A percentile compares a stretch with the other conserved stretches of the same genome.
Evolutionary conservation across 176 grass and related monocot genomes (phyloP).

Genomic region (Thalia dealbata): DNA sequence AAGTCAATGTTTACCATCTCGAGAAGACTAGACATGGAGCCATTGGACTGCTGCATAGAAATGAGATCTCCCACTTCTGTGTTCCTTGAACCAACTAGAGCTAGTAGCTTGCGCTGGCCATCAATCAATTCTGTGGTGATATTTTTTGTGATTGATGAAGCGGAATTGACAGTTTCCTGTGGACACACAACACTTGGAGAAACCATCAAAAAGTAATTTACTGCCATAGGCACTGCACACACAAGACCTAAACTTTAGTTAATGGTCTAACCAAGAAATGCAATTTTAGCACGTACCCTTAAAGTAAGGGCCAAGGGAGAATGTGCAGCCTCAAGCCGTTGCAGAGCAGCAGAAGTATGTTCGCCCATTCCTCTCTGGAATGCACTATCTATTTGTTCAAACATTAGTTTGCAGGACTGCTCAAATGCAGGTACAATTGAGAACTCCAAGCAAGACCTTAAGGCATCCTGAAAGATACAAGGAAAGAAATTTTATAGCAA

Average conservation of each 20-base stretch:
- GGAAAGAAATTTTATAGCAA: neutral
- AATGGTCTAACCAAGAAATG: neutral
- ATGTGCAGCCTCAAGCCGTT: conserved; percentile 55
- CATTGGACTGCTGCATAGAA: conserved; percentile 48
- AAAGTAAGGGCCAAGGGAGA: conserved; percentile 76
- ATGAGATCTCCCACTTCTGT: conserved; percentile 24
- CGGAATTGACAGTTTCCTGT: conserved; percentile 74
- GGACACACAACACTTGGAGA: neutral
- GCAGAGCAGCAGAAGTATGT: conserved; percentile 52
- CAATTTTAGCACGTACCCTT: conserved; percentile 32
- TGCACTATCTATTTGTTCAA: conserved; percentile 66
- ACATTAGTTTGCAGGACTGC: conserved; percentile 73
- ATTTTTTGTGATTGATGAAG: conserved; percentile 55
- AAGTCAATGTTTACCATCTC: conserved; percentile 33
- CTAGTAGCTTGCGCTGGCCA: conserved; percentile 71
- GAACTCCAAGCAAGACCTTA: conserved; percentile 61
- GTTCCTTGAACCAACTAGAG: conserved; percentile 47
- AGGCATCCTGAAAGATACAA: conserved; percentile 41
- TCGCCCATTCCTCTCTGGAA: conserved; percentile 90
- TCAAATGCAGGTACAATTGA: conserved; percentile 87
- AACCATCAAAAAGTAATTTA: conserved; percentile 7
- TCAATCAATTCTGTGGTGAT: conserved; percentile 74
- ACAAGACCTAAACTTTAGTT: neutral
- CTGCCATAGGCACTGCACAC: neutral
- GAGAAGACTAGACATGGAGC: conserved; percentile 39